Evolutionary conservation across 352 stramenopile genomes (phyloP).

Genomic region (Hyphochytrium catenoides): DNA sequence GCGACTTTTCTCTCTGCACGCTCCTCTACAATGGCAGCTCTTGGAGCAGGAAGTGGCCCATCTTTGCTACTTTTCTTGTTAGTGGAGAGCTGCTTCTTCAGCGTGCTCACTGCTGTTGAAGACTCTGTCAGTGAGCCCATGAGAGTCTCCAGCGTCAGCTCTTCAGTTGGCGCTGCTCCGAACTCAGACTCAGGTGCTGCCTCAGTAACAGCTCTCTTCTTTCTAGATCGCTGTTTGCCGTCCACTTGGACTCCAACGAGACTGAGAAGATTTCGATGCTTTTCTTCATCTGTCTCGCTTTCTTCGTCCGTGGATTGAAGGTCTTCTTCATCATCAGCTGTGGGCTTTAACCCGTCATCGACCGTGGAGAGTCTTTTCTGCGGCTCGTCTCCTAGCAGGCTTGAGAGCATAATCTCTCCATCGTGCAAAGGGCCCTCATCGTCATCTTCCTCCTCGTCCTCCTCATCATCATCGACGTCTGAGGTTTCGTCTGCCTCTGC

Average conservation of each 20-base stretch:
- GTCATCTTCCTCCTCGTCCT: conserved; percentile 27
- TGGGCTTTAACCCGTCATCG: conserved; percentile 12
- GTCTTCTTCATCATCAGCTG: conserved; percentile 12
- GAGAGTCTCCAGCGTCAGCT: conserved; percentile 25
- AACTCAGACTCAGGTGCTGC: conserved; percentile 19
- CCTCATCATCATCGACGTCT: conserved; percentile 17
- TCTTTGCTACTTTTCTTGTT: conserved; percentile 25
- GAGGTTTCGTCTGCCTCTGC: conserved; percentile 9
- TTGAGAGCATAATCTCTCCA: conserved; percentile 42
- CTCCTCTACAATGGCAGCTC: conserved; percentile 52
- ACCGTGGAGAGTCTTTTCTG: conserved; percentile 24
- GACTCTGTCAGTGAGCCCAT: conserved; percentile 14
- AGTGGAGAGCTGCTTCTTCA: conserved; percentile 44
- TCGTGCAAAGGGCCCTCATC: conserved; percentile 8
- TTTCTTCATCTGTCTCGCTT: conserved; percentile 17
- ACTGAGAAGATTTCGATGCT: conserved; percentile 5
- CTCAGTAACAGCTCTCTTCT: conserved; percentile 17
- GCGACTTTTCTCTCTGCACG: conserved; percentile 60
- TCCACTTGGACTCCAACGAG: no score
- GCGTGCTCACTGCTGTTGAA: conserved; percentile 16
- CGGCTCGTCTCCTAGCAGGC: conserved; percentile 29
- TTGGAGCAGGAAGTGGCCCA: conserved; percentile 23
- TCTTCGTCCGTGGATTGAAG: conserved; percentile 7
- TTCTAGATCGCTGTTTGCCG: conserved; percentile 22
- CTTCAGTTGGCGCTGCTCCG: conserved; percentile 8